Evolutionary conservation across 2,329 filamentous ascomycete species (phyloP).

Genomic region (Microcyclospora pomicola): DNA sequence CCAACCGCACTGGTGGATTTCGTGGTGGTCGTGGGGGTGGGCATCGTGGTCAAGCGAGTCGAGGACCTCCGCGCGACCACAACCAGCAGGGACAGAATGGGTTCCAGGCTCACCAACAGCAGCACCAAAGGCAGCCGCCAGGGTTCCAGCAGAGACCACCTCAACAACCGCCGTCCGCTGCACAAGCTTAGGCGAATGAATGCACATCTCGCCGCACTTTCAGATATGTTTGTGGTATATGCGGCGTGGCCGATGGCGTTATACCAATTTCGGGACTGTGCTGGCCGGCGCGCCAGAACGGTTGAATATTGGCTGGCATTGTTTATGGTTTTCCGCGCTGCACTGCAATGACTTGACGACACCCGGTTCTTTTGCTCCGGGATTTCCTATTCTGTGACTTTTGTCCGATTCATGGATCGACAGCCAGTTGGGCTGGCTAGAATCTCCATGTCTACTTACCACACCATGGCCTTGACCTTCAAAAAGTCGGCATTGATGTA

Average conservation of each 20-base stretch:
- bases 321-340: neutral
- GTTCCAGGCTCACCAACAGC: conserved; percentile 16
- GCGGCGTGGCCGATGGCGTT: conserved; percentile 5
- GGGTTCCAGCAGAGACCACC: conserved; percentile 19
- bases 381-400: neutral
- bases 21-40: conserved; percentile 21
- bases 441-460: too few species aligned
- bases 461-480: too few species aligned
- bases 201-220: conserved; percentile 5
- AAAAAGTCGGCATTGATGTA: too few species aligned
- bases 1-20: conserved; percentile 19
- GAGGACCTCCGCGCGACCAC: conserved; percentile 18
- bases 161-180: conserved; percentile 12
- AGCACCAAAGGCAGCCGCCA: conserved; percentile 13
- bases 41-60: conserved; percentile 12
- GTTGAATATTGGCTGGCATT: too few species aligned
- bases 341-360: conserved; percentile 4
- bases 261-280: conserved; percentile 3
- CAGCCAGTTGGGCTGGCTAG: too few species aligned
- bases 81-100: conserved; percentile 16
- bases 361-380: conserved; percentile 4
- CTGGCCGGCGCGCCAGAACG: conserved; percentile 2
- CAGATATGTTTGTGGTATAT: neutral
- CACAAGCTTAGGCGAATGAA: conserved; percentile 17
- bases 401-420: too few species aligned